Conservation (phyloP, 139 green algal genomes). For the Ulvella scutata region DNA sequence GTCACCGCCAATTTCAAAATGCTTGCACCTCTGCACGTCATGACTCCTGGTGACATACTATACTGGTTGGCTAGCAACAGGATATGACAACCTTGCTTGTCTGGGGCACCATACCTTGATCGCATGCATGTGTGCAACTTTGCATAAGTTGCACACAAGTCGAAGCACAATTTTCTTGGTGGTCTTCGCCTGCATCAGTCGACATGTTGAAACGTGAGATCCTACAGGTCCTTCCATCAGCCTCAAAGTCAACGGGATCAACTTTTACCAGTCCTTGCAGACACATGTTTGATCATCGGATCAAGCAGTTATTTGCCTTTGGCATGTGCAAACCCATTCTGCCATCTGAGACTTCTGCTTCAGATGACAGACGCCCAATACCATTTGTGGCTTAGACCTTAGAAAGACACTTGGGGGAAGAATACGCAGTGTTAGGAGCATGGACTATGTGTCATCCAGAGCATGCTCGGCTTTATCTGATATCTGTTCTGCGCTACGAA, state of each 20-base stretch:
- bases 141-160: slow-evolving; percentile 89
- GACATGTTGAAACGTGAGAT: no score
- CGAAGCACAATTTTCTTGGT: slow-evolving; percentile 99
- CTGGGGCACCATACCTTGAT: slow-evolving; percentile 78
- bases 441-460: no score
- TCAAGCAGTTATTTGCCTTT: background rate
- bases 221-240: no score
- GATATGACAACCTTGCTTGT: background rate
- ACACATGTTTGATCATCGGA: background rate
- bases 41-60: background rate
- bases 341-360: no score
- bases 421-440: no score
- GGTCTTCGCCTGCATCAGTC: slow-evolving; percentile 95
- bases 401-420: no score
- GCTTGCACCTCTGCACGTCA: slow-evolving; percentile 86
- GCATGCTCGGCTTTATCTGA: no score
- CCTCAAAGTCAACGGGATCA: background rate
- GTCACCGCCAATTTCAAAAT: slow-evolving; percentile 98
- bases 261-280: background rate
- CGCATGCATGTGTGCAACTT: slow-evolving; percentile 78
- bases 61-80: no score
- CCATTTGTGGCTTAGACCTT: no score
- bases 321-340: background rate
- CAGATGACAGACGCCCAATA: no score
- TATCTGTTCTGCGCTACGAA: no score